Evolutionary conservation across 1,284 basidiomycete genomes (phyloP), one percentile per base, ranked within the genome.

Genomic region (Cryptococcus jaspeensis): DNA sequence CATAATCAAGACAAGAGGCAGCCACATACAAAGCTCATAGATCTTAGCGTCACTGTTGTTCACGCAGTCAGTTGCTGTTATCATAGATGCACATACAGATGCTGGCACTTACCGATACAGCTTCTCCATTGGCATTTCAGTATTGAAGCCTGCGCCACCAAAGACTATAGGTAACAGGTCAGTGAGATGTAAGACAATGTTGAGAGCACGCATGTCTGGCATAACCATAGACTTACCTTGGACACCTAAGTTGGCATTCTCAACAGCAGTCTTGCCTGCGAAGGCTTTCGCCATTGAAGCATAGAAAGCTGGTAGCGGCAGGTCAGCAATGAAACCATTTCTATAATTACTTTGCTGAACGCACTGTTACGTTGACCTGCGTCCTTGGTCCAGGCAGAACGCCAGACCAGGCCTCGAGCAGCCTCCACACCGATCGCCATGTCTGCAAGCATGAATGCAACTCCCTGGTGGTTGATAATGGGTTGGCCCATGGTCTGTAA

Each of bases 381-480:
- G 68, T 84, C 82, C 68, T 82, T 82, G 11, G 76, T 71, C 77
- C 78, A 80, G 2, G 79, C 77, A 0, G 80, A 62, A 65, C 79
- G 79, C 81, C 80, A 82, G 12, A 82, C 81, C 47, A 83, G 71
- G 43, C 73, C 77, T 12, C 80, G 70, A 1, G 80, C 73, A 1
- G 78, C 74, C 66, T 83, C 81, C 25, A 77, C 80, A 20, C 66
- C 72, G 69, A 83, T 81, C 8, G 82, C 80, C 82, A 84, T 84
- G 61, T 84, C 82, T 15, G 82, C 82, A 5, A 84, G 74, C 75
- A 83, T 80, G 70, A 81, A 81, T 7, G 79, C 80, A 25, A 82
- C 77, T 25, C 79, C 81, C 63, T 83, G 81, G 67, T 84, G 82
- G 58, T 82, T 74, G 58, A 83, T 82, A 67, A 84, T 83, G 2